A percentile compares a stretch with the other conserved stretches of the same genome.
phyloP scores from a whole-genome alignment of 441 rosid genomes.

The Corymbia calophylla region DNA sequence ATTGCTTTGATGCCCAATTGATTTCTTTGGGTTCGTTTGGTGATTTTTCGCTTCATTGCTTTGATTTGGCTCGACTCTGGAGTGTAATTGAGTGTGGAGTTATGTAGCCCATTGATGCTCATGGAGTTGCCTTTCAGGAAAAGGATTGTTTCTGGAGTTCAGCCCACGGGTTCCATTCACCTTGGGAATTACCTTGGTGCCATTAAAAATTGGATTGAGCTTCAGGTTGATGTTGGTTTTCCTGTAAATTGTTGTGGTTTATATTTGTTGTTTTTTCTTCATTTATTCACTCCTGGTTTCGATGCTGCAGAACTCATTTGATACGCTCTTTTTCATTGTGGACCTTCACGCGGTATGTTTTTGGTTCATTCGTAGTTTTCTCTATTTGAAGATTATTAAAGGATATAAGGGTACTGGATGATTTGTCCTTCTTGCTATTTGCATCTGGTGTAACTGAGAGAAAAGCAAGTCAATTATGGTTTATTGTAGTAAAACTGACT shows the following conservation, averaged over 20 bases:
- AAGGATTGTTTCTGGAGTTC: slow-evolving; percentile 90
- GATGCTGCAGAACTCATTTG: slow-evolving; percentile 65
- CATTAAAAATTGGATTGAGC: slow-evolving; percentile 75
- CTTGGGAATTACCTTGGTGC: slow-evolving; percentile 95
- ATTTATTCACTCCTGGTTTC: slow-evolving; percentile 3
- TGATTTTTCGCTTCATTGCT: background rate
- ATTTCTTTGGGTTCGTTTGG: background rate
- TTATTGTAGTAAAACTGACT: background rate
- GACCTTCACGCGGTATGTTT: slow-evolving; percentile 83
- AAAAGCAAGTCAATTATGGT: background rate
- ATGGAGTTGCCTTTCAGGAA: slow-evolving; percentile 31
- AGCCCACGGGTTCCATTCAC: slow-evolving; percentile 88
- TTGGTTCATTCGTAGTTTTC: background rate
- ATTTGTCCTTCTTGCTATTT: background rate
- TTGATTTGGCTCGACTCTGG: background rate
- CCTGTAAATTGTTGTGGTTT: background rate
- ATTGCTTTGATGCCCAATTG: background rate
- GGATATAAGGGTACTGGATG: background rate
- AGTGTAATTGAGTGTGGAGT: background rate
- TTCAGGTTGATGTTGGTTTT: slow-evolving; percentile 45
- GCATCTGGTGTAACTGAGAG: background rate
- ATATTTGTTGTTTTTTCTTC: background rate
- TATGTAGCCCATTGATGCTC: background rate
- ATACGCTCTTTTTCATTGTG: slow-evolving; percentile 78
- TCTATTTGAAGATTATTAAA: background rate